These are phyloP conservation scores for Colletotrichum tabaci DNA, from an alignment of 2,329 filamentous ascomycete genomes.

Conservation along the genomic window DNA sequence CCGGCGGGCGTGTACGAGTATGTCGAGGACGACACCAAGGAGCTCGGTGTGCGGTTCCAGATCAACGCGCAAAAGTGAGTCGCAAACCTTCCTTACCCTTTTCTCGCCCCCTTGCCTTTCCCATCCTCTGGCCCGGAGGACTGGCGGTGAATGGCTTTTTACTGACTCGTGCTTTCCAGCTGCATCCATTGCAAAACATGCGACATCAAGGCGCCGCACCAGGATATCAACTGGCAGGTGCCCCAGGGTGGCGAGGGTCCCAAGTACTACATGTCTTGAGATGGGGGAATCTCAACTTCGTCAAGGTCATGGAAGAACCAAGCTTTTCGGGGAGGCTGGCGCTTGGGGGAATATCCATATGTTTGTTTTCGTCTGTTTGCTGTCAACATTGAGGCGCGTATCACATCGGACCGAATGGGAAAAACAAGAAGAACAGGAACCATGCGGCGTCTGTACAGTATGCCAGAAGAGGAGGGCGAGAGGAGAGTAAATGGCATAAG, in stretches of 20 bases:
- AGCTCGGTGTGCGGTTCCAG: conserved; percentile 92
- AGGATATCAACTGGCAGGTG: conserved; percentile 98
- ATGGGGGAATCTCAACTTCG: not conserved
- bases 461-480: too few species aligned
- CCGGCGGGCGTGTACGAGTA: conserved; percentile 99
- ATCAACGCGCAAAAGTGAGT: conserved; percentile 98
- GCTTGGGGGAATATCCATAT: not conserved
- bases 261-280: conserved; percentile 79
- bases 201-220: conserved; percentile 96
- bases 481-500: not conserved
- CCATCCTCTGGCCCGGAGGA: conserved; percentile 1
- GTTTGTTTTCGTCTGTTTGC: not conserved
- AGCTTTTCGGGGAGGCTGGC: not conserved
- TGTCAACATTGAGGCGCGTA: not conserved
- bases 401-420: not conserved
- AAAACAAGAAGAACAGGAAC: not conserved
- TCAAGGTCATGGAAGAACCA: too few species aligned
- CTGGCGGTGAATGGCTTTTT: not conserved
- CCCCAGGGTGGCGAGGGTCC: conserved; percentile 90
- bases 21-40: conserved; percentile 90
- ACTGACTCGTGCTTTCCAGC: conserved; percentile 61
- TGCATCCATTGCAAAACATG: conserved; percentile 99
- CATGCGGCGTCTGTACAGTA: not conserved
- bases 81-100: not conserved
- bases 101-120: conserved; percentile 6